Base-by-base conservation (phyloP, 495 filamentous ascomycete genomes). In the Xylaria intraflava region DNA sequence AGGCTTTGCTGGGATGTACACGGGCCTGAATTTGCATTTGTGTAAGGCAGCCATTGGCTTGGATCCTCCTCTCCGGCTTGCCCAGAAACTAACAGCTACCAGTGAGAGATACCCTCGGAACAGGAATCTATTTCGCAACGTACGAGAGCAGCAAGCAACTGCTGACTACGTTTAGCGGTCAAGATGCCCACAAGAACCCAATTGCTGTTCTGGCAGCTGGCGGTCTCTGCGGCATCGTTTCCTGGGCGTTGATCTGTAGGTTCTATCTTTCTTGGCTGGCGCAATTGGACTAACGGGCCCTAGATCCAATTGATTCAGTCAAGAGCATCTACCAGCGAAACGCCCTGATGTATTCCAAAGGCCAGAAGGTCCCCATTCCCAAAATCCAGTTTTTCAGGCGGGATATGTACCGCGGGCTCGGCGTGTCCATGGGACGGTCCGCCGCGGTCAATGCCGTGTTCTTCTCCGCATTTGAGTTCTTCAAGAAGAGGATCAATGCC, bases 121-220 rank as follows among this genome's bases (percentile, higher is more conserved):
- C 91, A 2, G 89, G 79, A 2, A 84, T 95, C 49, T 96, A 96
- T 66, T 96, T 96, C 62, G 83, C 85, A 51, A 87, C 90, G 56
- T 96, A 96, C 65, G 91, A 96, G 65, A 88, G 84, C 57, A 82
- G 83, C 51, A 96, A 96, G 69, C 88, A 95, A 67, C 62, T 93
- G 38, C 80, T 91, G 36, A 83, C 85, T 27, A 90, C 87, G 19
- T 80, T 85, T 47, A 78, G 82, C 30, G 85, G 85, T 43, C 80
- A 79, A 55, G 66, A 71, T 51, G 81, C 82, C 49, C 83, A 85
- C 17, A 86, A 84, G 20, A 83, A 86, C 46, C 86, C 87, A 6
- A 62, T 86, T 42, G 85, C 87, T 12, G 86, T 90, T 24, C 74
- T 88, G 11, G 73, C 81, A 39, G 87, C 88, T 20, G 88, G 88